Percentiles rank a stretch among this genome's conserved stretches.
These are phyloP conservation scores for Populus tremula DNA, from an alignment of 345 rosid genomes.

Conservation along the genomic window DNA sequence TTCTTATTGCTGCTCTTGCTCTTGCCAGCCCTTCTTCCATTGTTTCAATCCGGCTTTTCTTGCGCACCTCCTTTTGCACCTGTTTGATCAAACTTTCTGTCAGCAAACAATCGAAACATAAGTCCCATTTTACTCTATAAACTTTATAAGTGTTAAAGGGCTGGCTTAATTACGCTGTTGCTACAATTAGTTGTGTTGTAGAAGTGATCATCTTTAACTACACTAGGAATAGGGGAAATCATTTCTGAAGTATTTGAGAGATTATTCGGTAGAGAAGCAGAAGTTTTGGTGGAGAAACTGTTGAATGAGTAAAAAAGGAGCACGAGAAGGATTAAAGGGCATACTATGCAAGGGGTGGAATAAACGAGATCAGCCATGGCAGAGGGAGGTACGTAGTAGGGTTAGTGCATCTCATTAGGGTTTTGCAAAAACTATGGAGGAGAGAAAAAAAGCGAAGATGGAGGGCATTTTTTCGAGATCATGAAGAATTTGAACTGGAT, in stretches of 20 bases:
- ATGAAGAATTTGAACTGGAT: no score
- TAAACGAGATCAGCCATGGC: constrained; percentile 49
- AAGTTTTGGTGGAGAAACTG: not conserved
- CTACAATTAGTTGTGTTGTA: no score
- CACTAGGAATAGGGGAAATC: no score
- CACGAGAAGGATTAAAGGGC: constrained; percentile 43
- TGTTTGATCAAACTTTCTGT: not conserved
- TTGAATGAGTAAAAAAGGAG: constrained; percentile 37
- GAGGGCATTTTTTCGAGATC: no score
- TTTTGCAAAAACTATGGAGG: no score
- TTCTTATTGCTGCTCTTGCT: constrained; percentile 46
- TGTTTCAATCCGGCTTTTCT: constrained; percentile 20
- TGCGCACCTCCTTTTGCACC: not conserved
- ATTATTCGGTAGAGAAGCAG: no score
- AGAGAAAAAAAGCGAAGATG: no score
- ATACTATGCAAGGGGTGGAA: constrained; percentile 36
- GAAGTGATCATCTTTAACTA: no score
- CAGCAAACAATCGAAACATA: not conserved
- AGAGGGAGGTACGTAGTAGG: not conserved
- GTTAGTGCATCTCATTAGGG: no score
- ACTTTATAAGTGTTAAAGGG: no score
- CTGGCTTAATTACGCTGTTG: no score
- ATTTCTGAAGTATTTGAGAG: no score
- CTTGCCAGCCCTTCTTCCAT: constrained; percentile 40
- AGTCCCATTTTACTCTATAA: not conserved